A percentile compares a stretch with the other conserved stretches of the same genome.
Conservation (phyloP, 225 moss, liverwort and hornwort species). For the Anthoceros angustus region DNA sequence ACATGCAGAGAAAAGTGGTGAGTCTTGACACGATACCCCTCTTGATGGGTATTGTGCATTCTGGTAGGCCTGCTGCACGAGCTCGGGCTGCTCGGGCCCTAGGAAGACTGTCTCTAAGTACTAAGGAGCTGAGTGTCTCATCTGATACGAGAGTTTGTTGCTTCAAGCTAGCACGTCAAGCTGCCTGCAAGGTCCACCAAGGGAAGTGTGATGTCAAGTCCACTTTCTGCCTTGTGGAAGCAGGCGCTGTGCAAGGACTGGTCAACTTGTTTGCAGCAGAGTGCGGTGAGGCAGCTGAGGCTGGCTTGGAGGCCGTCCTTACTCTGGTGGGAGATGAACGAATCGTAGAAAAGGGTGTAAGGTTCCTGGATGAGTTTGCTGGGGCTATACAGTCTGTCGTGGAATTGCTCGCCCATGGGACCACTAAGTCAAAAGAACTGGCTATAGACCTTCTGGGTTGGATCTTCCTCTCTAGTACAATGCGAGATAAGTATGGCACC, state of each 20-base stretch:
- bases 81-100: slow-evolving; percentile 21
- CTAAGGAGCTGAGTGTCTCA: slow-evolving; percentile 8
- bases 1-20: slow-evolving; percentile 20
- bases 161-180: slow-evolving; percentile 7
- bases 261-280: slow-evolving; percentile 17
- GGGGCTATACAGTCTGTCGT: slow-evolving; percentile 19
- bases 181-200: slow-evolving; percentile 22
- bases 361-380: slow-evolving; percentile 13
- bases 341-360: slow-evolving; percentile 13
- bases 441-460: slow-evolving; percentile 15
- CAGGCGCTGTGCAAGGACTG: slow-evolving; percentile 22
- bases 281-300: slow-evolving; percentile 14
- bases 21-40: slow-evolving; percentile 18
- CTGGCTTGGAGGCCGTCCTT: slow-evolving; percentile 19
- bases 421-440: slow-evolving; percentile 9
- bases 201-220: slow-evolving; percentile 23
- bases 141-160: slow-evolving; percentile 6
- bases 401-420: slow-evolving; percentile 11
- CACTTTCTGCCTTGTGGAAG: slow-evolving; percentile 32
- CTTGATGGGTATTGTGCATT: slow-evolving; percentile 14
- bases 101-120: slow-evolving; percentile 27
- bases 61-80: slow-evolving; percentile 16
- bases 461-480: slow-evolving; percentile 15
- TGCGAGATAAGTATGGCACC: slow-evolving; percentile 17
- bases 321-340: slow-evolving; percentile 18